phyloP scores from a whole-genome alignment of 306 rosid genomes.

The Cucurbita argyrosperma region DNA sequence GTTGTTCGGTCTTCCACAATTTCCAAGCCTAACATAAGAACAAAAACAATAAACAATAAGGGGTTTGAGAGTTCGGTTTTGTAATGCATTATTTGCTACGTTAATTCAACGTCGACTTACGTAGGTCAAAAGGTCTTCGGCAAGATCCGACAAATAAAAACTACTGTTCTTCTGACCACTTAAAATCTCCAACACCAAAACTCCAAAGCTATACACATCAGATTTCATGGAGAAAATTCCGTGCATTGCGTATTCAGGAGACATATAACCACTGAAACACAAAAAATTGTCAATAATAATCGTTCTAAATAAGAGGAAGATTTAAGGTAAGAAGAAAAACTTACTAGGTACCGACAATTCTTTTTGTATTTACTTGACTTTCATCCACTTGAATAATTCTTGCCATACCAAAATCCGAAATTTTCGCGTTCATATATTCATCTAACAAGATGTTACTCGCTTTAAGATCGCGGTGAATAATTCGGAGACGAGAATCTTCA shows the following conservation, averaged over 20 bases:
- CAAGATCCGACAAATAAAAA: not conserved
- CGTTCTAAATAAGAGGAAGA: not conserved
- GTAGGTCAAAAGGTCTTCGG: not conserved
- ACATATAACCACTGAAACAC: conserved; percentile 6
- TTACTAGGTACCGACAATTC: not conserved
- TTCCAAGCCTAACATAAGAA: not conserved
- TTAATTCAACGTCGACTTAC: conserved; percentile 2
- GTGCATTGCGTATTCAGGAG: conserved; percentile 9
- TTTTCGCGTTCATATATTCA: conserved; percentile 22
- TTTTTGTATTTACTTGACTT: conserved; percentile 19
- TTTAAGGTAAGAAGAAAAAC: not conserved
- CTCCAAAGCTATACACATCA: conserved; percentile 15
- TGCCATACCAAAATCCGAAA: conserved; percentile 34
- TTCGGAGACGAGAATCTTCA: conserved; percentile 21
- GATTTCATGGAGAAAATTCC: conserved; percentile 4
- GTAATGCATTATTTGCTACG: not conserved
- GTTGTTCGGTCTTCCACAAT: conserved; percentile 12
- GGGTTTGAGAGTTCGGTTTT: not conserved
- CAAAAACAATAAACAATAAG: not conserved
- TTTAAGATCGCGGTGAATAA: conserved; percentile 29
- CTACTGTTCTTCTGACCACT: conserved; percentile 9
- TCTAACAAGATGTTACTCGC: conserved; percentile 30
- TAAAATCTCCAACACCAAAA: conserved; percentile 12
- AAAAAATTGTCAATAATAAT: not conserved
- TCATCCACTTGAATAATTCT: conserved; percentile 22